Percentiles rank a stretch among this genome's conserved stretches.
Conservation (phyloP, 2,329 filamentous ascomycete species). For the Alternaria sp. region DNA sequence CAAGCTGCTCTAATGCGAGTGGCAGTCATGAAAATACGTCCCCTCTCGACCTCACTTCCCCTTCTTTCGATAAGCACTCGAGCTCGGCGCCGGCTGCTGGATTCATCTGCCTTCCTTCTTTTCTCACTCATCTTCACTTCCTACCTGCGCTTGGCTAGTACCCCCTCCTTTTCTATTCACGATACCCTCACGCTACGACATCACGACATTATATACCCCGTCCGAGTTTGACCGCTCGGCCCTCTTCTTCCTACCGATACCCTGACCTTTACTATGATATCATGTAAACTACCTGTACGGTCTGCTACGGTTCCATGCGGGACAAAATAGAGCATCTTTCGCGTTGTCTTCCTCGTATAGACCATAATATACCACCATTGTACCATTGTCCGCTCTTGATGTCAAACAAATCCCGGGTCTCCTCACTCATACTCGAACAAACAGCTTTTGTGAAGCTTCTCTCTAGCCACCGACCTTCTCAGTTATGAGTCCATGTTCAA, state of each 20-base stretch:
- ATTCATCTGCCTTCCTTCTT: not conserved
- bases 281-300: not conserved
- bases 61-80: not conserved
- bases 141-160: not conserved
- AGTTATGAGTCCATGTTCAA: not conserved
- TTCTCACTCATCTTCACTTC: not conserved
- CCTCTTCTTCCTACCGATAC: not conserved
- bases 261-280: not conserved
- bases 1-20: not conserved
- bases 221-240: not conserved
- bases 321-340: not conserved
- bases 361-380: not conserved
- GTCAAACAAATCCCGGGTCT: not conserved
- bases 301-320: not conserved
- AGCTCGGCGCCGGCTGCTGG: not conserved
- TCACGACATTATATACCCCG: not conserved
- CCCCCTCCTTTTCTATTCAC: not conserved
- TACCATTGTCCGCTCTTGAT: not conserved
- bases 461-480: not conserved
- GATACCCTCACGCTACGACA: not conserved
- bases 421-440: not conserved
- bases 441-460: not conserved
- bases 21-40: not conserved
- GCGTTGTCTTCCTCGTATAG: not conserved
- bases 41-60: not conserved